Evolutionary conservation across 371 early-diverging fungal species (phyloP), one percentile per base, ranked within the genome.

Genomic region (Haplosporangium sp.): DNA sequence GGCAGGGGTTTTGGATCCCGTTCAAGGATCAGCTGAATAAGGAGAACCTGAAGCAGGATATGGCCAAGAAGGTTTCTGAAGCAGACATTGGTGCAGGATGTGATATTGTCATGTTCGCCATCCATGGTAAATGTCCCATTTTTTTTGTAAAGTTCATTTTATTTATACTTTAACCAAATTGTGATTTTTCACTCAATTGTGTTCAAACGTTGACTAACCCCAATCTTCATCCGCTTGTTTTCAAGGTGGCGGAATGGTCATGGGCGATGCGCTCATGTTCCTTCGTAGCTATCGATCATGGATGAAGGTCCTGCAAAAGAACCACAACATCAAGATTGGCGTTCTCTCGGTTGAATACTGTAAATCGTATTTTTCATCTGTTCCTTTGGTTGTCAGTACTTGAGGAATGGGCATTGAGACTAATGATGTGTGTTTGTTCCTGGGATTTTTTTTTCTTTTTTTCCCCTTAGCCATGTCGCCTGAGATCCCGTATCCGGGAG

Each of bases 321-420:
- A 82, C 47, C 79, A 88, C 57, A 77, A 80, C 59, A n/a, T 88
- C 59, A 82, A 86, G 64, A 83, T 84, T 23, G 83, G 84, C 4
- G 71, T 88, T 29, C 81, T 88, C 64, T 85, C 86, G 0, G 69
- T 88, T 36, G 87, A 88, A 66, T 88, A 88, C 65, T 75, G 88
- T 85, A 84, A 2, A 0, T 9, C 57, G 65, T 61, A 12, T 21
- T 1, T 18, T 42, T 14, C 18, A 21, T 40, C 42, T 41, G 48
- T 11, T 29, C 4, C 4, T 29, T 29, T 29, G 29, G 29, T 4
- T 29, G 29, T 29, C 29, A 29, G 29, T 29, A 29, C 4, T 29
- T 2, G 29, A 29, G 29, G 29, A 29, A 29, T 10, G 20, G 13
- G 3, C 29, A 41, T 42, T 37, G 37, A n/a, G 21, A 29, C 38